Conservation (phyloP, 345 rosid genomes). For the Arabis alpina region DNA sequence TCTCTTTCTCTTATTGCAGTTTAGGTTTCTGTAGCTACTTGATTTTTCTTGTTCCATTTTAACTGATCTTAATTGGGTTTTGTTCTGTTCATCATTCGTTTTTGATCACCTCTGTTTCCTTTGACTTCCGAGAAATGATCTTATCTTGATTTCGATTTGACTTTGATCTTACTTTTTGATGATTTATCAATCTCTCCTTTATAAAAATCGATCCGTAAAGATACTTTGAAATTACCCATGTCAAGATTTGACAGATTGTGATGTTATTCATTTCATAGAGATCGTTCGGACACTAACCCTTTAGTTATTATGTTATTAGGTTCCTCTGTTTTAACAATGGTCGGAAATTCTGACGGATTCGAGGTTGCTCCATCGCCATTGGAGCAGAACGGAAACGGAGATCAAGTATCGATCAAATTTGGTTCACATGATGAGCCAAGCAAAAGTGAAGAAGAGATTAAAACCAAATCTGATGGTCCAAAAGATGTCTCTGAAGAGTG, state of each 20-base stretch:
- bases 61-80: too few relatives aligned
- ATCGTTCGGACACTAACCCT: not conserved
- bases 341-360: slow-evolving; percentile 47
- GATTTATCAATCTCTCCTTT: not conserved
- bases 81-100: too few relatives aligned
- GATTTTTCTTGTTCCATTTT: too few relatives aligned
- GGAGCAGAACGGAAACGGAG: slow-evolving; percentile 45
- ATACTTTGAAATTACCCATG: too few relatives aligned
- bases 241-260: too few relatives aligned
- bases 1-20: not conserved
- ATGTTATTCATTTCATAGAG: too few relatives aligned
- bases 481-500: slow-evolving; percentile 68
- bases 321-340: slow-evolving; percentile 49
- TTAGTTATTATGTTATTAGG: not conserved
- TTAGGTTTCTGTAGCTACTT: slow-evolving; percentile 1
- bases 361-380: slow-evolving; percentile 59
- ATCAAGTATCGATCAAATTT: slow-evolving; percentile 46
- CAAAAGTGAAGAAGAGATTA: slow-evolving; percentile 38
- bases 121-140: not conserved
- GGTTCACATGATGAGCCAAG: slow-evolving; percentile 57
- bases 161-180: not conserved
- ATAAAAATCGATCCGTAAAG: not conserved
- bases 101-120: not conserved
- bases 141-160: not conserved
- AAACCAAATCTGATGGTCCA: slow-evolving; percentile 44